phyloP scores from a whole-genome alignment of 371 early-diverging fungal species.

The Polyrhizophydium stewartii region DNA sequence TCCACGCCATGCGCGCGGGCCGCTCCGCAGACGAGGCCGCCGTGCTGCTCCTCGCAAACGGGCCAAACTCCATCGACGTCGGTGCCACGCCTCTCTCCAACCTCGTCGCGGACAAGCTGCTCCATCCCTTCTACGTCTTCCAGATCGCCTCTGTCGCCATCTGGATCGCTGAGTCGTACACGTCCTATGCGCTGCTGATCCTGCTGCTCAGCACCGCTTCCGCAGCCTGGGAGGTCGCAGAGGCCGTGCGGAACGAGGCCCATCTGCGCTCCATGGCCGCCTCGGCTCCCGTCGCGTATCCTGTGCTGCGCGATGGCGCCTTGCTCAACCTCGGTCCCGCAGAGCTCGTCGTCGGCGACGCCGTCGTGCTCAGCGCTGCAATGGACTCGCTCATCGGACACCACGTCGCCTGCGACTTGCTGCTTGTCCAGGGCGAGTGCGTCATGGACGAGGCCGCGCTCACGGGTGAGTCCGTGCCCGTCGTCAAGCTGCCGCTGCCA shows the following conservation, averaged over 20 bases:
- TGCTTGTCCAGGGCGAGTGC: slow-evolving; percentile 61
- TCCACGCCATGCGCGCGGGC: slow-evolving; percentile 26
- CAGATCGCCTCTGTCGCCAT: slow-evolving; percentile 71
- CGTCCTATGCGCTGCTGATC: slow-evolving; percentile 28
- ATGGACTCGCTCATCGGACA: slow-evolving; percentile 17
- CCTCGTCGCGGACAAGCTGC: slow-evolving; percentile 27
- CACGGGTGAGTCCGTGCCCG: slow-evolving; percentile 32
- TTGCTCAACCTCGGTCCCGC: slow-evolving; percentile 50
- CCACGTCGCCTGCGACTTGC: slow-evolving; percentile 61
- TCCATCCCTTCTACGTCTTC: slow-evolving; percentile 66
- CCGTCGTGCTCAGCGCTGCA: slow-evolving; percentile 44
- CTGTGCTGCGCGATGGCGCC: slow-evolving; percentile 51
- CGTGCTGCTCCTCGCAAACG: slow-evolving; percentile 15
- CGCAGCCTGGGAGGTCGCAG: slow-evolving; percentile 35
- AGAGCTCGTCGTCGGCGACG: slow-evolving; percentile 71
- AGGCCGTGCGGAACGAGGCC: slow-evolving; percentile 25
- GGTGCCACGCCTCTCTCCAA: slow-evolving; percentile 13
- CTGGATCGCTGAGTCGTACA: slow-evolving; percentile 35
- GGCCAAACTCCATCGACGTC: slow-evolving; percentile 30
- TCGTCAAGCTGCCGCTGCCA: slow-evolving; percentile 6
- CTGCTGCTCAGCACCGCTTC: slow-evolving; percentile 20
- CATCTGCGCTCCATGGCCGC: slow-evolving; percentile 12
- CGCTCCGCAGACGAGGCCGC: slow-evolving; percentile 14
- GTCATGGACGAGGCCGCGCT: slow-evolving; percentile 70
- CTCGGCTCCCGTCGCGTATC: not conserved